Conservation (phyloP, 768 basidiomycete species). For the Sarcomyxa edulis region DNA sequence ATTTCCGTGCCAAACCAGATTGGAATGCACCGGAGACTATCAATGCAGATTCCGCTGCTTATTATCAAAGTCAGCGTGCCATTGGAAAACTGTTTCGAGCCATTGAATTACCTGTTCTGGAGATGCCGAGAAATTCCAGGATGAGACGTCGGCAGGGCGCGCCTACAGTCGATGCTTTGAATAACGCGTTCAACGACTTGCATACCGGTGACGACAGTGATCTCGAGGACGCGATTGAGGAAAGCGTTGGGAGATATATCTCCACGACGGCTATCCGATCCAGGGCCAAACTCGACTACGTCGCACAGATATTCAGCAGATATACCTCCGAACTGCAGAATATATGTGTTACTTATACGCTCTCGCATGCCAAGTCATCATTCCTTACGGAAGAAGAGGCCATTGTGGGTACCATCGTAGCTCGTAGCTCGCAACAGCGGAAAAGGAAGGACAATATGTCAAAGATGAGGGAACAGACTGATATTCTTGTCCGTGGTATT, state of each 20-base stretch:
- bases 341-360: constrained; percentile 41
- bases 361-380: constrained; percentile 35
- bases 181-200: constrained; percentile 12
- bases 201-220: constrained; percentile 13
- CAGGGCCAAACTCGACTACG: constrained; percentile 19
- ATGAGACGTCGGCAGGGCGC: constrained; percentile 9
- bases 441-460: constrained; percentile 48
- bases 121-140: constrained; percentile 13
- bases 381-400: constrained; percentile 60
- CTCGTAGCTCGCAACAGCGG: constrained; percentile 54
- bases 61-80: constrained; percentile 48
- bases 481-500: constrained; percentile 43
- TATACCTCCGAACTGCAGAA: constrained; percentile 43
- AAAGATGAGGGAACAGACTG: constrained; percentile 50
- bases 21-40: constrained; percentile 64
- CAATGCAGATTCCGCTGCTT: constrained; percentile 25
- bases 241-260: constrained; percentile 19
- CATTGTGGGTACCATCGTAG: constrained; percentile 59
- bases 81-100: constrained; percentile 60
- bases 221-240: constrained; percentile 17
- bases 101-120: constrained; percentile 44
- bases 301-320: constrained; percentile 26
- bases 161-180: constrained; percentile 16
- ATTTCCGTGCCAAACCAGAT: constrained; percentile 40
- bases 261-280: constrained; percentile 8